Evolutionary conservation across 2,329 filamentous ascomycete species (phyloP).

Genomic region (Aspergillus fijiensis): DNA sequence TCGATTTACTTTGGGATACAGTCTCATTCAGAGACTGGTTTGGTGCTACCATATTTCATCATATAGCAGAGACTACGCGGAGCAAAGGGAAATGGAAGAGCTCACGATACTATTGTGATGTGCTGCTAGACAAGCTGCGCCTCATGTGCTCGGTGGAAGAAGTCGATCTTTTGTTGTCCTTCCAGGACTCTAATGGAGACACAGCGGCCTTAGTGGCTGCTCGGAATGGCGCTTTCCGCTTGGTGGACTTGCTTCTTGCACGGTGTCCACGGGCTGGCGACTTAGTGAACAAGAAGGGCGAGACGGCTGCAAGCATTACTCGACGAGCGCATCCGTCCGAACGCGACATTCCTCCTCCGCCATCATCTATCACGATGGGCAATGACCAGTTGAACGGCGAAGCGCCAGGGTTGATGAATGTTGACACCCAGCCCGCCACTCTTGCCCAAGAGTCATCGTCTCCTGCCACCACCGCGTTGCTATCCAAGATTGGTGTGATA

Average conservation of each 20-base stretch:
- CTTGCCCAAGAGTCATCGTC: slow-evolving; percentile 44
- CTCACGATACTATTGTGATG: slow-evolving; percentile 90
- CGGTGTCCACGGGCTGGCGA: slow-evolving; percentile 76
- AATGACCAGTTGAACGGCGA: slow-evolving; percentile 38
- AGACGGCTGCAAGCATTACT: slow-evolving; percentile 83
- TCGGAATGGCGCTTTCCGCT: slow-evolving; percentile 79
- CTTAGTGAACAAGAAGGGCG: slow-evolving; percentile 75
- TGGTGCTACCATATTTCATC: slow-evolving; percentile 87
- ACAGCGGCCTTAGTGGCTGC: slow-evolving; percentile 87
- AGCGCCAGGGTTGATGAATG: slow-evolving; percentile 27
- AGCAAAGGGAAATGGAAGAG: slow-evolving; percentile 84
- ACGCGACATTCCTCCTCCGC: slow-evolving; percentile 64
- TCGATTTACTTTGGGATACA: slow-evolving; percentile 79
- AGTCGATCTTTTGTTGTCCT: slow-evolving; percentile 75
- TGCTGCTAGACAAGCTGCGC: slow-evolving; percentile 80
- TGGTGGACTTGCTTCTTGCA: slow-evolving; percentile 64
- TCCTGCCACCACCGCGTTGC: slow-evolving; percentile 68
- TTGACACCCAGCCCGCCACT: slow-evolving; percentile 29
- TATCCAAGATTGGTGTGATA: slow-evolving; percentile 66
- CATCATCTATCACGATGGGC: slow-evolving; percentile 62
- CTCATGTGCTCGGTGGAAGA: slow-evolving; percentile 73
- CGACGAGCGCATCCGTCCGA: slow-evolving; percentile 68
- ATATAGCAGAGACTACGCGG: slow-evolving; percentile 84
- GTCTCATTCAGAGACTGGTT: slow-evolving; percentile 76
- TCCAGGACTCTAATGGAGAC: slow-evolving; percentile 82